phyloP scores from a whole-genome alignment of 2,329 filamentous ascomycete genomes.

The Clathrospora elynae region DNA sequence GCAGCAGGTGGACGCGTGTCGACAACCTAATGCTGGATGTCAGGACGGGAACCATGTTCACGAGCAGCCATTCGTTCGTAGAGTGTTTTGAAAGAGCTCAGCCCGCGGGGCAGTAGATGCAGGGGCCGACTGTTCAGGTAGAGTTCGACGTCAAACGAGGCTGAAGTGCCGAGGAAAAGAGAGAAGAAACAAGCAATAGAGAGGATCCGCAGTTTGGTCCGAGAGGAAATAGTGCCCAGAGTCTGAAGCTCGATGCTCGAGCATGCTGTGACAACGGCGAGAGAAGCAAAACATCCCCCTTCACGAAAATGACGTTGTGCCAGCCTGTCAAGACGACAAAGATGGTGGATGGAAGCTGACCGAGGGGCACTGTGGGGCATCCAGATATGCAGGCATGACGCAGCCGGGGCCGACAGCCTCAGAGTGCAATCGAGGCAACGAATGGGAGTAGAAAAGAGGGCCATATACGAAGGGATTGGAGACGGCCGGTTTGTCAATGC shows the following conservation, averaged over 20 bases:
- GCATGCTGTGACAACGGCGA: constrained; percentile 20
- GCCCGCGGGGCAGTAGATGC: constrained; percentile 15
- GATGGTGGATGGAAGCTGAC: constrained; percentile 8
- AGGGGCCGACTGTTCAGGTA: constrained; percentile 23
- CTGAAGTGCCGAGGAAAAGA: constrained; percentile 20
- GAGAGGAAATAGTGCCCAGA: constrained; percentile 5
- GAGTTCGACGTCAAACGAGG: constrained; percentile 9
- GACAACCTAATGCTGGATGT: constrained; percentile 63
- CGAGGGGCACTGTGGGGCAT: constrained; percentile 33
- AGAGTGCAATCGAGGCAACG: constrained; percentile 19
- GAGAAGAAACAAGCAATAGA: constrained; percentile 17
- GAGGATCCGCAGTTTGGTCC: not conserved
- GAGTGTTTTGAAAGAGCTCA: constrained; percentile 17
- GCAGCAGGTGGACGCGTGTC: constrained; percentile 78
- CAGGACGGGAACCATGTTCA: constrained; percentile 26
- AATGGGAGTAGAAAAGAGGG: constrained; percentile 16
- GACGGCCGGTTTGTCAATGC: constrained; percentile 9
- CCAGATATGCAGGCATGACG: constrained; percentile 22
- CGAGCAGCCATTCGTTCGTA: constrained; percentile 17
- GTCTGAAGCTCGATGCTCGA: constrained; percentile 8
- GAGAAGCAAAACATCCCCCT: constrained; percentile 9
- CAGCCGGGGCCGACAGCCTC: constrained; percentile 25
- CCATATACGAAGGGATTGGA: constrained; percentile 16
- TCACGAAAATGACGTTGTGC: constrained; percentile 14
- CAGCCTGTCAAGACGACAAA: constrained; percentile 15